Conservation (phyloP, 441 rosid species). For the Erysimum cheiri region DNA sequence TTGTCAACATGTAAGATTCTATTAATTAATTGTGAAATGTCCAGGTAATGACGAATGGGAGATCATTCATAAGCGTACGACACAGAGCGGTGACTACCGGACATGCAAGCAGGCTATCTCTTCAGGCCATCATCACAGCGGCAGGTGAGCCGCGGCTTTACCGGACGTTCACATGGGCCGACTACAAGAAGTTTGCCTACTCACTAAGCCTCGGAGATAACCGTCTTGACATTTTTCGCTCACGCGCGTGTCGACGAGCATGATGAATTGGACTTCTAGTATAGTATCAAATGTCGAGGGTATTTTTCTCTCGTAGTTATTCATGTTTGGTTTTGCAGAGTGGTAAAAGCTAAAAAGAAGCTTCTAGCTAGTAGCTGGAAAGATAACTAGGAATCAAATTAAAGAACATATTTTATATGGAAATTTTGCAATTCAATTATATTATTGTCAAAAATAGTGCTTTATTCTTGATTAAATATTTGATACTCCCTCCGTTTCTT, state of each 20-base stretch:
- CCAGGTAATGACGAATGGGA: background rate
- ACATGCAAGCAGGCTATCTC: background rate
- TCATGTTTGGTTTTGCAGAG: no score
- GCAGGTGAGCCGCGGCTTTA: background rate
- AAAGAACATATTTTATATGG: background rate
- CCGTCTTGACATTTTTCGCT: background rate
- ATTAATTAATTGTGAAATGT: background rate
- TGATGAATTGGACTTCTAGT: background rate
- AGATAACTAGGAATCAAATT: background rate
- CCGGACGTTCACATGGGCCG: slow-evolving; percentile 11
- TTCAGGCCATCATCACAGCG: background rate
- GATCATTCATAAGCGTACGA: slow-evolving; percentile 9
- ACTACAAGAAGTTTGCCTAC: slow-evolving; percentile 8
- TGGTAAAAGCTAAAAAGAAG: background rate
- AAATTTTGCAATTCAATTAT: background rate
- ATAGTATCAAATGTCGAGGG: no score
- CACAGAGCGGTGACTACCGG: slow-evolving; percentile 1
- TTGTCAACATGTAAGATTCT: background rate
- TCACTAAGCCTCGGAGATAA: background rate
- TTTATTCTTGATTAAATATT: background rate
- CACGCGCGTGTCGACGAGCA: background rate
- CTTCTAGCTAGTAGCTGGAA: background rate
- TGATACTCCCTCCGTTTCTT: no score
- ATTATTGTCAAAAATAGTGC: background rate
- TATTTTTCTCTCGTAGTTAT: no score